Evolutionary conservation across 148 eudicot genomes (phyloP).

Genomic region (Camellia japonica): DNA sequence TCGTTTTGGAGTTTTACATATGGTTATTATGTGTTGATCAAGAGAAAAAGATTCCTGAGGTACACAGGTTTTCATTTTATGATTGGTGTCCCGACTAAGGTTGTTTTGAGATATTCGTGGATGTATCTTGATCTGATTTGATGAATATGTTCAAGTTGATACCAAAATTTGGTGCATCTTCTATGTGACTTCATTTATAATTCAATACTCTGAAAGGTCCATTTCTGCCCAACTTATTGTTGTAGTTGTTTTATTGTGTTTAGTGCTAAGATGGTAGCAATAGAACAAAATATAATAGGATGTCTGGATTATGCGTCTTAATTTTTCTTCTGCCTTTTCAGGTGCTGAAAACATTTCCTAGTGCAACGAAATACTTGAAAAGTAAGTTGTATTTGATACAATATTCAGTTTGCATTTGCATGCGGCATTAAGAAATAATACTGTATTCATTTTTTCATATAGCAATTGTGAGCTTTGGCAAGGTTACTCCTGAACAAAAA

Average conservation of each 20-base stretch:
- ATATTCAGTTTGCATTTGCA: too few species aligned
- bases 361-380: too few species aligned
- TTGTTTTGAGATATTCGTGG: not conserved
- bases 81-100: not conserved
- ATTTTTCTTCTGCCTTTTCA: constrained; percentile 16
- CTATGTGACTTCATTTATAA: not conserved
- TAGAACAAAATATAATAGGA: not conserved
- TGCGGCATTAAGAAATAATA: too few species aligned
- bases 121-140: too few species aligned
- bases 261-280: constrained; percentile 3
- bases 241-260: not conserved
- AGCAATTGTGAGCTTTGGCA: constrained; percentile 97
- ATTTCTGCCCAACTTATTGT: not conserved
- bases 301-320: not conserved
- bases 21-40: not conserved
- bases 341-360: too few species aligned
- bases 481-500: constrained; percentile 62
- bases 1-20: too few species aligned
- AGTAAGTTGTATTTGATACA: too few species aligned
- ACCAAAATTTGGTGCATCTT: not conserved
- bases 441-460: constrained; percentile 13
- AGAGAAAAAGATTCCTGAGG: constrained; percentile 95
- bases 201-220: not conserved
- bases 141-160: not conserved
- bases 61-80: constrained; percentile 16